Evolutionary conservation across 2,329 filamentous ascomycete species (phyloP), one percentile per base, ranked within the genome.

Genomic region (Coniochaeta hoffmannii): DNA sequence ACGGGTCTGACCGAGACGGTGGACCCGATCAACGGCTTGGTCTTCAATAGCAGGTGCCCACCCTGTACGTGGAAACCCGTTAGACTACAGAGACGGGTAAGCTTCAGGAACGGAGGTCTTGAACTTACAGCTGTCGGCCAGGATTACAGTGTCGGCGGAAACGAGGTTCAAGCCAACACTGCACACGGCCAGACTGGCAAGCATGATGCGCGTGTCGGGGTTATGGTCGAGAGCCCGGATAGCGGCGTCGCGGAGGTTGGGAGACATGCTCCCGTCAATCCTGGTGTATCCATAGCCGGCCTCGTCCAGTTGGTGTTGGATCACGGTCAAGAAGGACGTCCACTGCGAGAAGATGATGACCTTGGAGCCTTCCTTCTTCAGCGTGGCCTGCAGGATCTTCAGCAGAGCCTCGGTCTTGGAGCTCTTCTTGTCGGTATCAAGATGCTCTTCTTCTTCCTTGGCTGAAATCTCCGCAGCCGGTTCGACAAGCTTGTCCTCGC

Each of bases 1-100:
- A 35, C 88, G 81, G 60, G 80, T 92, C 72, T 96, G 92, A 0
- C 91, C 91, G 0, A 96, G 77, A 0, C 91, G 81, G 66, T 96
- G 89, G 7, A 96, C 90, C 4, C 91, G 86, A 66, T 96, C 91
- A 2, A 96, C 80, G 3, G 92, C 92, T 67, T 96, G 91, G 62
- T 96, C 90, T 69, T 96, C 91, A 55, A 96, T 94, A 1, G 90
- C 90, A 0, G 91, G 91, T 1, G 91, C 90, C 88, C 91, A 96
- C 91, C 90, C 76, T 71, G 34, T 11, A 17, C 12, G 9, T n/a
- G 34, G 15, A n/a, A 46, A 10, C 3, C 15, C 19, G 15, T 46
- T 46, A 51, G 32, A 26, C n/a, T n/a, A n/a, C n/a, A n/a, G n/a
- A n/a, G n/a, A n/a, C n/a, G n/a, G n/a, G n/a, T 14, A 10, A 32